Conservation (phyloP, 768 basidiomycete species). For the Gymnopilus junonius region DNA sequence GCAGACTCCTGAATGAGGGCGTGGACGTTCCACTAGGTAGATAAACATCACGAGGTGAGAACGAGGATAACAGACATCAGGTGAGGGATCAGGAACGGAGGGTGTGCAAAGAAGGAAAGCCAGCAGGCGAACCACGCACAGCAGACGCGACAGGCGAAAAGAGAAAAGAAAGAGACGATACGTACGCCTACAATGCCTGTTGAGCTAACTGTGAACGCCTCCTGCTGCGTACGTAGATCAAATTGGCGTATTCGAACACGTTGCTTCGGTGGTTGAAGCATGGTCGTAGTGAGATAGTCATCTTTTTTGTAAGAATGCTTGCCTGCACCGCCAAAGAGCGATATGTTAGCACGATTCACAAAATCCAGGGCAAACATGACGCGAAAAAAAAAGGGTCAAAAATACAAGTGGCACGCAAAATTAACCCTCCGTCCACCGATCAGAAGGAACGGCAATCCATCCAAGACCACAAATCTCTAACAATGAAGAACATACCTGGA, state of each 20-base stretch:
- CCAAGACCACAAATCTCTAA: background rate
- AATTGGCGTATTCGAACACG: conserved; percentile 64
- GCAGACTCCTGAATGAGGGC: conserved; percentile 67
- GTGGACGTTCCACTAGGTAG: conserved; percentile 65
- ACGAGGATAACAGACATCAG: conserved; percentile 3
- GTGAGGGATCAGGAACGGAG: conserved; percentile 6
- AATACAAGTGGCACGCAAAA: background rate
- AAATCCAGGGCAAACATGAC: background rate
- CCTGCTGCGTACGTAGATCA: conserved; percentile 67
- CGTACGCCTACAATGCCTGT: conserved; percentile 78
- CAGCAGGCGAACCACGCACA: background rate
- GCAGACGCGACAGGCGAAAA: conserved; percentile 4
- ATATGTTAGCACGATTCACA: background rate
- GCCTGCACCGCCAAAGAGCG: conserved; percentile 41
- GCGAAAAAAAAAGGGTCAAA: background rate
- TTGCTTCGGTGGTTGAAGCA: conserved; percentile 75
- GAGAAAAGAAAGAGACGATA: conserved; percentile 20
- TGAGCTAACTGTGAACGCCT: conserved; percentile 74
- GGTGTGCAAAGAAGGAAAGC: conserved; percentile 1
- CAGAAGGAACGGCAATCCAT: background rate
- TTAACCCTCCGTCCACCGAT: background rate
- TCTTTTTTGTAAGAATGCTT: conserved; percentile 86
- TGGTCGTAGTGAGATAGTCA: conserved; percentile 66
- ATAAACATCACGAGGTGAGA: conserved; percentile 11
- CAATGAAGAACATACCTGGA: conserved; percentile 54